Percentiles rank a stretch among this genome's conserved stretches.
Evolutionary conservation across 1,139 yeast species (phyloP).

Genomic region (Yamadazyma sp.): DNA sequence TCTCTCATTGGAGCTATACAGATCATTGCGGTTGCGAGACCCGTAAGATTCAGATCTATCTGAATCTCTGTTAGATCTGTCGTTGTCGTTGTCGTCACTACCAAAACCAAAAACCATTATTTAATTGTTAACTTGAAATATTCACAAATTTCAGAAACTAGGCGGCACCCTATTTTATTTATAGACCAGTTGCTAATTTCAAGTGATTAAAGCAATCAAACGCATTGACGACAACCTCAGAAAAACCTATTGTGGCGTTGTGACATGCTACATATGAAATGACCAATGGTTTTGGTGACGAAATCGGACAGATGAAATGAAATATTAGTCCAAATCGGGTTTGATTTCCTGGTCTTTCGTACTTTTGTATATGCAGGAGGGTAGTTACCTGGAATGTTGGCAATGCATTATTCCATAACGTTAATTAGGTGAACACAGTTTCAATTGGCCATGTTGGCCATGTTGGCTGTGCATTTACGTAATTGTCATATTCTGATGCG

Average conservation of each 20-base stretch:
- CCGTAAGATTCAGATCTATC: slow-evolving; percentile 16
- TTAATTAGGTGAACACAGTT: background rate
- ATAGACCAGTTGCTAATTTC: background rate
- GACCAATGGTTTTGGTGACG: background rate
- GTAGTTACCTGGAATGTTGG: slow-evolving; percentile 2
- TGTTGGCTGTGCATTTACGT: background rate
- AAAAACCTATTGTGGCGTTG: slow-evolving; percentile 1
- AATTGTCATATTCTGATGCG: background rate
- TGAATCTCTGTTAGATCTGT: slow-evolving; percentile 12
- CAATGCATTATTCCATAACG: background rate
- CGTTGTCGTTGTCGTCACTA: slow-evolving; percentile 16
- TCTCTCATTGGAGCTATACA: slow-evolving; percentile 16
- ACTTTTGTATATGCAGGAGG: background rate
- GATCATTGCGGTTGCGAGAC: slow-evolving; percentile 13
- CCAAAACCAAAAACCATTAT: slow-evolving; percentile 34
- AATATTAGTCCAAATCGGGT: background rate
- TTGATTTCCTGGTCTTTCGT: slow-evolving; percentile 1
- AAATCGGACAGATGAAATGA: background rate
- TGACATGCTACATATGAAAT: background rate
- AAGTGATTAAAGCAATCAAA: background rate
- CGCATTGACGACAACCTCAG: background rate
- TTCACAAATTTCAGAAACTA: background rate
- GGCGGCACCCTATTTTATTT: background rate
- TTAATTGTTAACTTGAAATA: background rate
- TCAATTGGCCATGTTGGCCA: background rate